Evolutionary conservation across 176 grass and related monocot genomes (phyloP).

Genomic region (Eragrostis curvula): DNA sequence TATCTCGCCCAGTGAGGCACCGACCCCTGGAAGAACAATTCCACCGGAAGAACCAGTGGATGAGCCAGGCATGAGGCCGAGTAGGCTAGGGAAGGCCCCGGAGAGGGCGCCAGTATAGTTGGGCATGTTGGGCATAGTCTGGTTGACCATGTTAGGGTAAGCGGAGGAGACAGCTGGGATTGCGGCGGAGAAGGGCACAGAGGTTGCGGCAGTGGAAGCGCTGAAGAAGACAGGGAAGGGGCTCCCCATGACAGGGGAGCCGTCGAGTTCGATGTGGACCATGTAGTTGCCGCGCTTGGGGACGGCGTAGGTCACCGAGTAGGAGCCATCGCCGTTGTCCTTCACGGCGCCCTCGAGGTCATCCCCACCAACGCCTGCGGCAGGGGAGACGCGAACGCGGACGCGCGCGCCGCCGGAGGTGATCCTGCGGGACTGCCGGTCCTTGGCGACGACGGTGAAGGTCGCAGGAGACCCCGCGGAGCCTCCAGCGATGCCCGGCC

Average conservation of each 20-base stretch:
- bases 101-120: slow-evolving; percentile 78
- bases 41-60: slow-evolving; percentile 60
- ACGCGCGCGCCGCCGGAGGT: slow-evolving; percentile 54
- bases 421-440: slow-evolving; percentile 63
- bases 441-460: slow-evolving; percentile 73
- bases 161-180: slow-evolving; percentile 21
- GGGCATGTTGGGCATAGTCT: slow-evolving; percentile 99
- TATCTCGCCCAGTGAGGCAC: slow-evolving; percentile 83
- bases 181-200: slow-evolving; percentile 28
- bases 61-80: slow-evolving; percentile 59
- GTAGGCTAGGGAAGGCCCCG: slow-evolving; percentile 56
- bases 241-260: slow-evolving; percentile 79
- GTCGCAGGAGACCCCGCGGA: slow-evolving; percentile 52
- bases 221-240: slow-evolving; percentile 99
- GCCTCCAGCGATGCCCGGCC: slow-evolving; percentile 72
- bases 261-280: slow-evolving; percentile 76
- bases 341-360: slow-evolving; percentile 76
- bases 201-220: slow-evolving; percentile 29
- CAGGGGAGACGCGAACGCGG: slow-evolving; percentile 68
- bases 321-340: slow-evolving; percentile 81
- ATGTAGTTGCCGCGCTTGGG: slow-evolving; percentile 93
- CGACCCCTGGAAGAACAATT: slow-evolving; percentile 77
- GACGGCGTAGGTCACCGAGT: slow-evolving; percentile 76
- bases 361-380: slow-evolving; percentile 59
- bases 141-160: slow-evolving; percentile 91